phyloP scores from a whole-genome alignment of 2,329 filamentous ascomycete genomes.

The Aspergillus calidoustus region DNA sequence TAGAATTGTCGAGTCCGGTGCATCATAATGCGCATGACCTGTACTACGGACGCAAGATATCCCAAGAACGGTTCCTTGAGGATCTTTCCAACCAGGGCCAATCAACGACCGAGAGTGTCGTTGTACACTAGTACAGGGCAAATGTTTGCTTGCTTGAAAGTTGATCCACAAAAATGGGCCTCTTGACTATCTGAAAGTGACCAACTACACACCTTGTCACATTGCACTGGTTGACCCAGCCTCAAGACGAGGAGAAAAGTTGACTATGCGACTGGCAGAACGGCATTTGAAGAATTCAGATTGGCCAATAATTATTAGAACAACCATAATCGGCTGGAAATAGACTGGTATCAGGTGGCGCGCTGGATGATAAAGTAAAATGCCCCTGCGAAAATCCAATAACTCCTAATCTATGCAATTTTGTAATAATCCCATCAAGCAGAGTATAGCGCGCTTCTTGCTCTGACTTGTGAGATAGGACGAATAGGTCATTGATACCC shows the following conservation, averaged over 20 bases:
- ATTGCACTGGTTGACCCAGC: background rate
- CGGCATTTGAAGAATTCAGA: background rate
- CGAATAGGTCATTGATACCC: background rate
- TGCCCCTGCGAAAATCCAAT: background rate
- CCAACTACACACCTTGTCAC: too few species aligned
- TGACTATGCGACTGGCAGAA: background rate
- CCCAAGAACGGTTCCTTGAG: too few species aligned
- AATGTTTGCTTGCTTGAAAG: too few species aligned
- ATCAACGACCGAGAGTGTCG: too few species aligned
- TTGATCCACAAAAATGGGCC: too few species aligned
- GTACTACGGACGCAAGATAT: too few species aligned
- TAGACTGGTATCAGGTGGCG: slow-evolving; percentile 2
- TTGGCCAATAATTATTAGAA: background rate
- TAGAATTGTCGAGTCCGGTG: too few species aligned
- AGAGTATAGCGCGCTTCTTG: background rate
- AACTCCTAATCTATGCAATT: slow-evolving; percentile 12
- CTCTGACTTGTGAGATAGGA: background rate
- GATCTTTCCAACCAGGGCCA: too few species aligned
- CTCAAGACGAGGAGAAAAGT: background rate
- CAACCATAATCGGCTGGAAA: background rate
- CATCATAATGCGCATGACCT: too few species aligned
- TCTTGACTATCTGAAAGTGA: too few species aligned
- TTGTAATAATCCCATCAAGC: background rate
- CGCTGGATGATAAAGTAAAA: background rate
- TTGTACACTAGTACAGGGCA: too few species aligned